These are phyloP conservation scores for Nicotiana paniculata DNA, from an alignment of 257 asterid genomes.

Conservation along the genomic window DNA sequence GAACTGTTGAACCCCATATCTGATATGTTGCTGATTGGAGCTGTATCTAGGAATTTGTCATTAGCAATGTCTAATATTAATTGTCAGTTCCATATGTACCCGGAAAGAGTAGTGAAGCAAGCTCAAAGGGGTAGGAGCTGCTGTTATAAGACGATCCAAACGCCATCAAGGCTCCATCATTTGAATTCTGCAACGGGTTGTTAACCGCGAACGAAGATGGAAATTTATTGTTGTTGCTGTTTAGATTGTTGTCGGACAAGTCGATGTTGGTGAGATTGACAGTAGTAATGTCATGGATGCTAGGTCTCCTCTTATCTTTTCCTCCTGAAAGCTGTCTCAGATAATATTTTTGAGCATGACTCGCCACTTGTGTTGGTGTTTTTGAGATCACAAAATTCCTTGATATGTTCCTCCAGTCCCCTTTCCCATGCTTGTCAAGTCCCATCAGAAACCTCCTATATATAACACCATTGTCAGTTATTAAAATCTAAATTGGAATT, in stretches of 20 bases:
- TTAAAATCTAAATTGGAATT: too few relatives aligned
- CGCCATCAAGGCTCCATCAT: slow-evolving; percentile 34
- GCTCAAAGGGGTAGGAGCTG: not conserved
- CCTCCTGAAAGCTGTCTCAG: slow-evolving; percentile 54
- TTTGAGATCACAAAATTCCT: slow-evolving; percentile 55
- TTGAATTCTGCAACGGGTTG: slow-evolving; percentile 21
- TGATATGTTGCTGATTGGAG: not conserved
- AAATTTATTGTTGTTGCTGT: not conserved
- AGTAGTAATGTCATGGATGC: slow-evolving; percentile 72
- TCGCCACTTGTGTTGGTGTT: slow-evolving; percentile 77
- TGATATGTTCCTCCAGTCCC: slow-evolving; percentile 75
- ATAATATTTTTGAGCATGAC: slow-evolving; percentile 84
- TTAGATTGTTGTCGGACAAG: slow-evolving; percentile 10
- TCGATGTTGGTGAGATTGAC: slow-evolving; percentile 22
- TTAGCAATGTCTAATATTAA: not conserved
- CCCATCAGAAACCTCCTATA: slow-evolving; percentile 62
- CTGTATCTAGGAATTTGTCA: not conserved
- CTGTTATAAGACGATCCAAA: slow-evolving; percentile 18
- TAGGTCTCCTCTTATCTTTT: slow-evolving; percentile 66
- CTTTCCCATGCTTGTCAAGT: slow-evolving; percentile 63
- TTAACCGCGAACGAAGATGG: too few relatives aligned
- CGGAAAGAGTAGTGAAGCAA: not conserved
- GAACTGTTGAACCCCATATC: not conserved
- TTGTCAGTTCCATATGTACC: not conserved
- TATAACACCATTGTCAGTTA: not conserved